phyloP scores from a whole-genome alignment of 2,329 filamentous ascomycete species.

The Onygena corvina region DNA sequence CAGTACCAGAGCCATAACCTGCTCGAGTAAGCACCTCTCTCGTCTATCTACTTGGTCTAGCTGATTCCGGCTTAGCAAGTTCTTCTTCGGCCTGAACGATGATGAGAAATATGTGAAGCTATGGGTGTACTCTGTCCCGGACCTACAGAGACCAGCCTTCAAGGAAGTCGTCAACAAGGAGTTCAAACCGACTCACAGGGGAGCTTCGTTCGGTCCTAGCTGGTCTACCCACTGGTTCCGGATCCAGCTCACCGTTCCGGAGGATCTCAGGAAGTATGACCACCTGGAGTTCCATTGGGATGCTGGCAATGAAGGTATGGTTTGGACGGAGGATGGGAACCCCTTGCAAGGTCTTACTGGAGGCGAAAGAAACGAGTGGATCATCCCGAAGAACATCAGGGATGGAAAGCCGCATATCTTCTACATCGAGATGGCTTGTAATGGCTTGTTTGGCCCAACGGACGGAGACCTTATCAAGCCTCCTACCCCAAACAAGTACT shows the following conservation, averaged over 20 bases:
- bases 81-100: constrained; percentile 54
- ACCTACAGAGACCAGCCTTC: constrained; percentile 70
- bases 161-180: constrained; percentile 65
- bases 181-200: constrained; percentile 63
- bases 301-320: constrained; percentile 81
- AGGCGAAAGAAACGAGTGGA: constrained; percentile 82
- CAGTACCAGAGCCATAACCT: constrained; percentile 69
- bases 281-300: constrained; percentile 96
- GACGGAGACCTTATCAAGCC: constrained; percentile 77
- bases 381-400: constrained; percentile 67
- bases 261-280: constrained; percentile 59
- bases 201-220: constrained; percentile 75
- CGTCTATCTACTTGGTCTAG: not conserved
- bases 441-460: constrained; percentile 94
- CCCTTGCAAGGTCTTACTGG: constrained; percentile 87
- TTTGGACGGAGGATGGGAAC: constrained; percentile 83
- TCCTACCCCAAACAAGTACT: constrained; percentile 73
- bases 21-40: constrained; percentile 45
- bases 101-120: constrained; percentile 71
- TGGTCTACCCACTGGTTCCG: constrained; percentile 99
- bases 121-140: constrained; percentile 71
- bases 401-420: constrained; percentile 79
- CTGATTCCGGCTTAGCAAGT: constrained; percentile 43
- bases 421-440: constrained; percentile 98
- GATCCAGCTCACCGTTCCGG: constrained; percentile 64